Evolutionary conservation across 305 asterid genomes (phyloP).

Genomic region (Striga hermonthica): DNA sequence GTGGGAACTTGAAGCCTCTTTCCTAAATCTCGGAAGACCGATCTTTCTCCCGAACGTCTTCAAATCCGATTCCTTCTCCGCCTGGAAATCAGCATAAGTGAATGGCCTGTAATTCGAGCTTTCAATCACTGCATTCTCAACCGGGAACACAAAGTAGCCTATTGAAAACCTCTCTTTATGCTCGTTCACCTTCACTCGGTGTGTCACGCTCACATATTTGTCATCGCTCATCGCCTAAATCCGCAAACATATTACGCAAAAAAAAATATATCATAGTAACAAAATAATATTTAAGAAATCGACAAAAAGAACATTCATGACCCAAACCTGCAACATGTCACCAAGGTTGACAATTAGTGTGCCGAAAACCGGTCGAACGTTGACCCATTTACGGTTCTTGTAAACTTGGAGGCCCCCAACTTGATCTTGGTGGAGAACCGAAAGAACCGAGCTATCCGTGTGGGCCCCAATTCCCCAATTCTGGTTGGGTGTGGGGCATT

Average conservation of each 20-base stretch:
- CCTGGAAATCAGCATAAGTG: slow-evolving; percentile 65
- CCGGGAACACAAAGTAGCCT: slow-evolving; percentile 76
- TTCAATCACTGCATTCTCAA: slow-evolving; percentile 53
- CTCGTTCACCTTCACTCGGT: slow-evolving; percentile 64
- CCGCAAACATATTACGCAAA: neutral
- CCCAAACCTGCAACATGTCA: slow-evolving; percentile 78
- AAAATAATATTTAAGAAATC: neutral
- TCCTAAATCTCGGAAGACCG: slow-evolving; percentile 62
- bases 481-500: slow-evolving; percentile 42
- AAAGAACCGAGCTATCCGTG: slow-evolving; percentile 80
- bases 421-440: slow-evolving; percentile 74
- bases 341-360: slow-evolving; percentile 75
- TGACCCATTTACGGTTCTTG: slow-evolving; percentile 54
- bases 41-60: slow-evolving; percentile 61
- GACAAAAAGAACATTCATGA: neutral
- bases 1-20: neutral
- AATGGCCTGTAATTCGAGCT: slow-evolving; percentile 71
- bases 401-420: slow-evolving; percentile 77
- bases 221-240: slow-evolving; percentile 70
- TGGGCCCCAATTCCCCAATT: slow-evolving; percentile 65
- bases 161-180: slow-evolving; percentile 62
- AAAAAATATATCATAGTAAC: neutral
- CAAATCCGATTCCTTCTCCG: slow-evolving; percentile 54
- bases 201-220: slow-evolving; percentile 50
- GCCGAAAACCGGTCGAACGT: slow-evolving; percentile 50